Evolutionary conservation across 805 yeast species (phyloP), one percentile per base, ranked within the genome.

Genomic region (Candida morakotiae): DNA sequence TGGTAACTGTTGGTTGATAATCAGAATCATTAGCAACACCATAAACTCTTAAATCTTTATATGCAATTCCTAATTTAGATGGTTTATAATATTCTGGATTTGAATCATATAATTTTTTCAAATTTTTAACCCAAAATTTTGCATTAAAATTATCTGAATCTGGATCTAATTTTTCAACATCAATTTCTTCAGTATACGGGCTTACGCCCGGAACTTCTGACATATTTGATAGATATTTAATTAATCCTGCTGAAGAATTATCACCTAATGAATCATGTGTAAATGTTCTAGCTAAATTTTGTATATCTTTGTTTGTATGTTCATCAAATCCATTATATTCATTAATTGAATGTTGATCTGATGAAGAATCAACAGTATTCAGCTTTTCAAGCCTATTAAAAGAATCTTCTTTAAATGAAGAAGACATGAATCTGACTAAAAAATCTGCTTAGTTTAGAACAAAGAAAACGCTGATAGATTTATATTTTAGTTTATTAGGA

Each of bases 1-100:
- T 80, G 18, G 67, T 49, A 3, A 77, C 74, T 3, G 81, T 80
- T 3, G 77, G 64, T 55, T 79, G 86, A 55, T 75, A 81, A 51
- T 81, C 84, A 9, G 82, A 71, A 55, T 79, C 87, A 3, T 79
- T 67, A 3, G 87, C 83, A 36, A 76, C 67, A 55, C 87, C 88
- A 44, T 58, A 71, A 3, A 83, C 84, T 40, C 81, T 54, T 49
- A 81, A 60, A 49, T 79, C 58, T 40, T 70, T 68, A 67, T 77
- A 80, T 7, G 77, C 75, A 41, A 82, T 57, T 16, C 85, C 83
- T 45, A 82, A 59, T 13, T 73, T 63, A 21, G 79, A 65, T 15
- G 81, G 83, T 51, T 74, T 78, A 53, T 75, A 81, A 58, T 76
- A 77, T 17, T 80, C 85, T 0, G 77, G 75, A 47, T 82, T 83